Evolutionary conservation across 2,329 filamentous ascomycete genomes (phyloP).

Genomic region (Arachnomyces sp.): DNA sequence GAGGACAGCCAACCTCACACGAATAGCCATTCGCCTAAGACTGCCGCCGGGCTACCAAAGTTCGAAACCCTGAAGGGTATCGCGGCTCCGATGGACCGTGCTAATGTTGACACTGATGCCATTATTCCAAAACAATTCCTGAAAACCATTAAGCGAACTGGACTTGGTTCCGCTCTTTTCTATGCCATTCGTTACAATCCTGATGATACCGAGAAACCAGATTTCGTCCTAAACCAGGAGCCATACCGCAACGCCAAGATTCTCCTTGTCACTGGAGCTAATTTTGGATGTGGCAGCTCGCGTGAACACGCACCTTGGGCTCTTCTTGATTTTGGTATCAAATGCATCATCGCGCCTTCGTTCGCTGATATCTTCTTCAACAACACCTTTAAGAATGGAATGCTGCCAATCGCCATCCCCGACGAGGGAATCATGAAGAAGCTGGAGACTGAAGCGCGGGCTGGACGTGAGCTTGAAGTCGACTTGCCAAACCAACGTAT

Average conservation of each 20-base stretch:
- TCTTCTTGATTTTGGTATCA: slow-evolving; percentile 91
- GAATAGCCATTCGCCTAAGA: slow-evolving; percentile 50
- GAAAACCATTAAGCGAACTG: slow-evolving; percentile 97
- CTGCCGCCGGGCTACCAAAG: slow-evolving; percentile 64
- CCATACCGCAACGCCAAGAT: slow-evolving; percentile 81
- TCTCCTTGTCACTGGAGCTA: slow-evolving; percentile 80
- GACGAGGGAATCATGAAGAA: slow-evolving; percentile 59
- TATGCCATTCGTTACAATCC: slow-evolving; percentile 70
- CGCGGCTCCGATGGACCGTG: slow-evolving; percentile 75
- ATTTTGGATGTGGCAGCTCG: slow-evolving; percentile 90
- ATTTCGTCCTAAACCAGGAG: slow-evolving; percentile 85
- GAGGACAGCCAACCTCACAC: slow-evolving; percentile 59
- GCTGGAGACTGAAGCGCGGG: slow-evolving; percentile 68
- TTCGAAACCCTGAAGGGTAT: slow-evolving; percentile 80
- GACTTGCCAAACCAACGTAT: slow-evolving; percentile 81
- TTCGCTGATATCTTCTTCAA: slow-evolving; percentile 96
- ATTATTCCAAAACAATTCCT: slow-evolving; percentile 99
- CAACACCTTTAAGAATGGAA: slow-evolving; percentile 99
- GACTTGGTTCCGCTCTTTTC: slow-evolving; percentile 82
- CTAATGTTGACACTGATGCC: slow-evolving; percentile 96
- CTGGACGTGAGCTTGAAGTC: slow-evolving; percentile 77
- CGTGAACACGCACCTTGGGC: slow-evolving; percentile 98
- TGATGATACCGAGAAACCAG: slow-evolving; percentile 65
- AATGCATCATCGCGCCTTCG: slow-evolving; percentile 82
- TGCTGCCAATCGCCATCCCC: slow-evolving; percentile 76